Conservation (phyloP, 371 early-diverging fungal genomes). For the Mortierella sp. region DNA sequence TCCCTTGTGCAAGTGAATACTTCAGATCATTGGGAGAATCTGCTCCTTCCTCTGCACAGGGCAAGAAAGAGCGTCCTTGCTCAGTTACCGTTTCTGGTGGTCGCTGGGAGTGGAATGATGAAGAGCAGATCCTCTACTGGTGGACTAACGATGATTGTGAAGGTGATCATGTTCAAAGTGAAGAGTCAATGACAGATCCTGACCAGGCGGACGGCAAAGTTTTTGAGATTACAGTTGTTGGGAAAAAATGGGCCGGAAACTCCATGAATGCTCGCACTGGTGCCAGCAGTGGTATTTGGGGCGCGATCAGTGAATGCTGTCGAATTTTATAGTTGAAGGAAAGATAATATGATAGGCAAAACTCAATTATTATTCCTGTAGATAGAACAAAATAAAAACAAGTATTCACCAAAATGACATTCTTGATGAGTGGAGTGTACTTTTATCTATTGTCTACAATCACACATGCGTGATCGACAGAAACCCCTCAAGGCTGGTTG, state of each 20-base stretch:
- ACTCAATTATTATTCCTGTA: no score
- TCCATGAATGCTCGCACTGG: background rate
- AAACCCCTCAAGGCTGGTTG: background rate
- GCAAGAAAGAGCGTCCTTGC: slow-evolving; percentile 26
- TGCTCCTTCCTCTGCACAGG: background rate
- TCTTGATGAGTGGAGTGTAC: slow-evolving; percentile 9
- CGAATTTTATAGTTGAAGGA: slow-evolving; percentile 24
- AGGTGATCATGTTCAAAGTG: background rate
- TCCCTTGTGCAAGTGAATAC: slow-evolving; percentile 55
- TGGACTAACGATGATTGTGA: slow-evolving; percentile 40
- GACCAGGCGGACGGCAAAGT: slow-evolving; percentile 14
- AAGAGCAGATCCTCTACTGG: slow-evolving; percentile 47
- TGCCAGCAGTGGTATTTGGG: slow-evolving; percentile 17
- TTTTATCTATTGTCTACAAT: slow-evolving; percentile 5
- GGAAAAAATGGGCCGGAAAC: slow-evolving; percentile 52
- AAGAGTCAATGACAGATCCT: slow-evolving; percentile 1
- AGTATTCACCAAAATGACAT: background rate
- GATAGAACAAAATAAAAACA: background rate
- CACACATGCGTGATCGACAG: slow-evolving; percentile 2
- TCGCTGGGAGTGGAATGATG: slow-evolving; percentile 45
- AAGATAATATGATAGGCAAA: background rate
- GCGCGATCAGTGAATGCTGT: slow-evolving; percentile 37
- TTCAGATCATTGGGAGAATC: slow-evolving; percentile 14
- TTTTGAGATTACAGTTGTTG: slow-evolving; percentile 47
- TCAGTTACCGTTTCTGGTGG: slow-evolving; percentile 48